Conservation (phyloP, 495 filamentous ascomycete genomes). For the Apodospora peruviana region DNA sequence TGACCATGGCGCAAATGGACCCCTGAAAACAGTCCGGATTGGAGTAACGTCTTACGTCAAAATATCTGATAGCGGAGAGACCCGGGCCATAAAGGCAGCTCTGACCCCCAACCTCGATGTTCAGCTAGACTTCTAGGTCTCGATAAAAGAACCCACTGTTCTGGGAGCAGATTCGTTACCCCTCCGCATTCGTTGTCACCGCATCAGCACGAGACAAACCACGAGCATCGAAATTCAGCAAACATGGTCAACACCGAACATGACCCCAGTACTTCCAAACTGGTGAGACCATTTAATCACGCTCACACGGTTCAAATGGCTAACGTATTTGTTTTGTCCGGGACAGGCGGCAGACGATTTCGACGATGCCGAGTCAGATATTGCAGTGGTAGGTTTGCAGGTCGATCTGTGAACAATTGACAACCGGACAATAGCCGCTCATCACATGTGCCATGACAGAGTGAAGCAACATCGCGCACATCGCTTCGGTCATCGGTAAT, state of each 20-base stretch:
- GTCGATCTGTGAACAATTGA: background rate
- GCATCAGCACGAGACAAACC: too few relatives aligned
- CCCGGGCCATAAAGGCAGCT: too few relatives aligned
- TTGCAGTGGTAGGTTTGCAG: background rate
- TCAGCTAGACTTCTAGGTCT: too few relatives aligned
- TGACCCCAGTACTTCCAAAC: background rate
- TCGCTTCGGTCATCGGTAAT: background rate
- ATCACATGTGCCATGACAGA: background rate
- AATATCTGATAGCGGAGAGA: too few relatives aligned
- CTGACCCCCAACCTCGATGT: too few relatives aligned
- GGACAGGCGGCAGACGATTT: background rate
- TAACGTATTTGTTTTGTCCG: background rate
- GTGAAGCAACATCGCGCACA: background rate
- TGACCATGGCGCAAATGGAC: too few relatives aligned
- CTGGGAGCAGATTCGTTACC: too few relatives aligned
- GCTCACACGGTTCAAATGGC: background rate
- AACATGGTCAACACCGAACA: background rate
- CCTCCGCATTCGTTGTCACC: too few relatives aligned
- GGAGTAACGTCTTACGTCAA: too few relatives aligned
- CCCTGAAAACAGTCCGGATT: too few relatives aligned
- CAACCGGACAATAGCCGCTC: background rate
- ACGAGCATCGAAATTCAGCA: background rate
- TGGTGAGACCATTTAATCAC: background rate
- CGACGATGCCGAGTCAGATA: background rate
- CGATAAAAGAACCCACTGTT: too few relatives aligned